These are phyloP conservation scores for Vigna angularis DNA, from an alignment of 306 rosid species.

Conservation along the genomic window DNA sequence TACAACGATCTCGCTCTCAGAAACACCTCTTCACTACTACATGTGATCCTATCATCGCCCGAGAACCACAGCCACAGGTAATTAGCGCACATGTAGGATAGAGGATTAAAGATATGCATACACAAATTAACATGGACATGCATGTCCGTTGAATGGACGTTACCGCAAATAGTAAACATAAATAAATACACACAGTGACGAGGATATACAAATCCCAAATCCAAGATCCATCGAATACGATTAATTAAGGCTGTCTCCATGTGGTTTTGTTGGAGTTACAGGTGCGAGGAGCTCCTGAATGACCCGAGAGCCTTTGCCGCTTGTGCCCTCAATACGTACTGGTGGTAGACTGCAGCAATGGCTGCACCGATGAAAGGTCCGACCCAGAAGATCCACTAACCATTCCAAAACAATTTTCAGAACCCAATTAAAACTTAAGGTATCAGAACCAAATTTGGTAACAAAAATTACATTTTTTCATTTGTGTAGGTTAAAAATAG, in stretches of 20 bases:
- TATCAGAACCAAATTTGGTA: background rate
- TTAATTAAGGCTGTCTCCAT: background rate
- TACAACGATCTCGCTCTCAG: constrained; percentile 2
- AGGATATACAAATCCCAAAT: constrained; percentile 38
- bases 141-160: constrained; percentile 2
- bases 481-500: background rate
- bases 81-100: constrained; percentile 4
- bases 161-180: constrained; percentile 7
- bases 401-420: constrained; percentile 8
- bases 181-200: background rate
- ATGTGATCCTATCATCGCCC: background rate
- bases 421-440: background rate
- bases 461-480: background rate
- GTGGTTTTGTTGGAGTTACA: constrained; percentile 9
- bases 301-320: constrained; percentile 57
- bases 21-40: background rate
- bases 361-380: constrained; percentile 63
- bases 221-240: background rate
- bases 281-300: constrained; percentile 52
- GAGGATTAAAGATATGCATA: constrained; percentile 2
- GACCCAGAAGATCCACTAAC: constrained; percentile 62
- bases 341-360: constrained; percentile 60
- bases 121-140: constrained; percentile 24
- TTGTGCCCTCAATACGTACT: constrained; percentile 54
- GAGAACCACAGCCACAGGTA: background rate